phyloP scores from a whole-genome alignment of 495 filamentous ascomycete species.

The Penicillium verhagenii region DNA sequence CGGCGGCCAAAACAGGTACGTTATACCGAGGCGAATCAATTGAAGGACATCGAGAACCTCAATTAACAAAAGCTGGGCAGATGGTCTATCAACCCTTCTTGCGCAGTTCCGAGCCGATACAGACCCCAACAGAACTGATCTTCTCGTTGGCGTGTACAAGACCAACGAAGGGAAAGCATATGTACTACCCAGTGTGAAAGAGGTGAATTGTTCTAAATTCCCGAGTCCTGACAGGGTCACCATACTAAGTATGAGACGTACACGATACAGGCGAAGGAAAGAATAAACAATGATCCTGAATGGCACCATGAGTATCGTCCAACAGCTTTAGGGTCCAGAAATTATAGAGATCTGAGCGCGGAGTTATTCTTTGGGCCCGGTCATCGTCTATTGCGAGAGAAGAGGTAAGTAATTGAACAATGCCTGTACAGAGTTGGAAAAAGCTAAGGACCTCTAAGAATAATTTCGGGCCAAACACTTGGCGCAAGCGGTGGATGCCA shows the following conservation, averaged over 20 bases:
- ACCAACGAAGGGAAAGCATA: slow-evolving; percentile 17
- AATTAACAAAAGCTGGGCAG: background rate
- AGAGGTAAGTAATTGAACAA: slow-evolving; percentile 11
- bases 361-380: slow-evolving; percentile 14
- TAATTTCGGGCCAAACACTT: slow-evolving; percentile 13
- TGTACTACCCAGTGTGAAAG: slow-evolving; percentile 12
- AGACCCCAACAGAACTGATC: slow-evolving; percentile 11
- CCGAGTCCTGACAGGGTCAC: background rate
- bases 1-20: slow-evolving; percentile 7
- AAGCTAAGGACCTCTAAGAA: background rate
- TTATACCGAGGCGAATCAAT: too few species aligned
- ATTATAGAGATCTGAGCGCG: slow-evolving; percentile 11
- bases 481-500: slow-evolving; percentile 19
- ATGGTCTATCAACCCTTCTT: slow-evolving; percentile 3
- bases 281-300: slow-evolving; percentile 12
- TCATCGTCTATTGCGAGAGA: slow-evolving; percentile 14
- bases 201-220: background rate
- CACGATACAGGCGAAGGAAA: slow-evolving; percentile 11
- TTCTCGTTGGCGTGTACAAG: slow-evolving; percentile 17
- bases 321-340: slow-evolving; percentile 6
- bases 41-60: background rate
- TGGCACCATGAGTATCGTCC: slow-evolving; percentile 22
- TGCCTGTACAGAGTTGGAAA: too few species aligned
- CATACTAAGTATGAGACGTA: too few species aligned
- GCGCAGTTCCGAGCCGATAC: slow-evolving; percentile 8